phyloP scores from a whole-genome alignment of 352 stramenopile species.

The Globisporangium orthogonon region DNA sequence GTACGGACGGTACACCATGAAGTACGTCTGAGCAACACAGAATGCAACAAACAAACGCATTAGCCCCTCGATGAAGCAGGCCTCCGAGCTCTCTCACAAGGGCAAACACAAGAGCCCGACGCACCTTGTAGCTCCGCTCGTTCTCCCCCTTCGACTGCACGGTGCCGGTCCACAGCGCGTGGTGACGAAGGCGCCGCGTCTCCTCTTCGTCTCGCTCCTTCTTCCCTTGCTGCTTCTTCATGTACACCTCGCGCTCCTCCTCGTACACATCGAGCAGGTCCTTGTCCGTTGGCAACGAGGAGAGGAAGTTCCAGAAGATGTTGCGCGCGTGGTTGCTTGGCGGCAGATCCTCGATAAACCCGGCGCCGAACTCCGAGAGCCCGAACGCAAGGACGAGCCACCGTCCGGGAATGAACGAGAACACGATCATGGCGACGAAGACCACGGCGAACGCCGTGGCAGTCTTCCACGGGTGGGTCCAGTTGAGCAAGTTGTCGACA shows the following conservation, averaged over 20 bases:
- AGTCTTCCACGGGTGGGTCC: conserved; percentile 86
- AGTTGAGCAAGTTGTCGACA: conserved; percentile 83
- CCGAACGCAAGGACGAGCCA: conserved; percentile 75
- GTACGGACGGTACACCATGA: conserved; percentile 56
- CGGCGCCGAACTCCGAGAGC: conserved; percentile 69
- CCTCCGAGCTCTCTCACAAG: too few species aligned
- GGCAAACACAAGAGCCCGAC: neutral
- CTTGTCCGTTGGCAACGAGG: conserved; percentile 73
- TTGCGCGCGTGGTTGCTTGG: conserved; percentile 76
- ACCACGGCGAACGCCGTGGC: conserved; percentile 49
- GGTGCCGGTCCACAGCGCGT: conserved; percentile 61
- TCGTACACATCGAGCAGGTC: conserved; percentile 77
- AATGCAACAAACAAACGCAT: conserved; percentile 9
- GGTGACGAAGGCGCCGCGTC: conserved; percentile 45
- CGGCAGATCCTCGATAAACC: conserved; percentile 69
- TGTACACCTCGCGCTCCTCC: conserved; percentile 51
- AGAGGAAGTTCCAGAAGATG: conserved; percentile 76
- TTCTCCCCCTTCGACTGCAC: conserved; percentile 56
- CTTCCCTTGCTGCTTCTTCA: conserved; percentile 34
- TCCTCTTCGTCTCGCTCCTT: conserved; percentile 45
- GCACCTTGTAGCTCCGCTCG: conserved; percentile 67
- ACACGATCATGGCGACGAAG: conserved; percentile 39
- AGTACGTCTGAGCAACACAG: conserved; percentile 33
- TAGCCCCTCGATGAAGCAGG: too few species aligned
- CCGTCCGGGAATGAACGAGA: conserved; percentile 57